Percentiles rank a stretch among this genome's conserved stretches.
These are phyloP conservation scores for Leccinum longicurvipes DNA, from an alignment of 768 basidiomycete species.

Conservation along the genomic window DNA sequence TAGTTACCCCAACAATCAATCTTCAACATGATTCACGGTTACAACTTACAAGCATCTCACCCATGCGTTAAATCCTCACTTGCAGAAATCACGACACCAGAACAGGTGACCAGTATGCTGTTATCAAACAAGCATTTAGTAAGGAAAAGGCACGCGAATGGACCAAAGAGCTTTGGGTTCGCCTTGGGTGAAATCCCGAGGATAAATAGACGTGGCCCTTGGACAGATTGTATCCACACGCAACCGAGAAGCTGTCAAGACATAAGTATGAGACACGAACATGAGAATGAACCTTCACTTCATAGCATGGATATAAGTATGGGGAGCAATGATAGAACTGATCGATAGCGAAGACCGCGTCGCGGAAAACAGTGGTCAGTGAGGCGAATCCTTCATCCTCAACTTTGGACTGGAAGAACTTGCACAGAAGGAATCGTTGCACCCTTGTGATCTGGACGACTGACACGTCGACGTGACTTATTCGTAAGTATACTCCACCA, in stretches of 20 bases:
- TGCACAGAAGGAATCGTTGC: neutral
- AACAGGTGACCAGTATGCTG: conserved; percentile 41
- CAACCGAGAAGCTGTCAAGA: conserved; percentile 36
- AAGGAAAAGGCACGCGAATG: conserved; percentile 45
- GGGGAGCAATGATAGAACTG: conserved; percentile 3
- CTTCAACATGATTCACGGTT: neutral
- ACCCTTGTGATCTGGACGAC: conserved; percentile 1
- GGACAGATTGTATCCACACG: conserved; percentile 52
- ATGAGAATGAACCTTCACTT: neutral
- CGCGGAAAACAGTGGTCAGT: conserved; percentile 1
- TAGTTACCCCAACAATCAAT: neutral
- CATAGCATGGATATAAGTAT: neutral
- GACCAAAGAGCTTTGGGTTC: conserved; percentile 50
- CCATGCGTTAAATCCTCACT: neutral
- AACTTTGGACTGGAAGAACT: conserved; percentile 9
- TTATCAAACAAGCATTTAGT: conserved; percentile 53
- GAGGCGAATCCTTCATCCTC: conserved; percentile 8
- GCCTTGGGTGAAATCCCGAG: conserved; percentile 48
- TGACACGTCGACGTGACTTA: conserved; percentile 4
- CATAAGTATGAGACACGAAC: conserved; percentile 34
- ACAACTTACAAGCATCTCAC: conserved; percentile 1
- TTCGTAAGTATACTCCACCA: neutral
- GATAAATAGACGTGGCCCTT: conserved; percentile 53
- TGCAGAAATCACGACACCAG: neutral
- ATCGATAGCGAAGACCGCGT: conserved; percentile 6